These are phyloP conservation scores for Pyrus pyrifolia DNA, from an alignment of 306 rosid genomes.

Conservation along the genomic window DNA sequence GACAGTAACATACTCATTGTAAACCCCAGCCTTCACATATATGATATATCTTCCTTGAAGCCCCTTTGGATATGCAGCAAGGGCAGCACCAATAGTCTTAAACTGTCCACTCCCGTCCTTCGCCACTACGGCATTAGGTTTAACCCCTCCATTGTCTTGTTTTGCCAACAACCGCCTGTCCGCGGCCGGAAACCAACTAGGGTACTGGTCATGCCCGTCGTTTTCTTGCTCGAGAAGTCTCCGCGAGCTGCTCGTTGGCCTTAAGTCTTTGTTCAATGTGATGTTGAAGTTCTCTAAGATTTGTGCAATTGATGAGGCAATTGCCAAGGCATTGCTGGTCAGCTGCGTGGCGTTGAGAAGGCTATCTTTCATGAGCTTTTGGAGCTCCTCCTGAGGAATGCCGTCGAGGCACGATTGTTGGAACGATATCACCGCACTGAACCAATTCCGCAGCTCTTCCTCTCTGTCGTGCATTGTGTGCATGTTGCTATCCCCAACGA, in stretches of 20 bases:
- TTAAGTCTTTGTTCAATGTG: background rate
- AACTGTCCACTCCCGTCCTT: conserved; percentile 24
- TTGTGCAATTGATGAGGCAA: conserved; percentile 3
- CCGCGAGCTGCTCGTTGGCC: background rate
- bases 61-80: conserved; percentile 14
- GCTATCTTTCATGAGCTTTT: conserved; percentile 1
- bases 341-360: conserved; percentile 8
- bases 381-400: conserved; percentile 1
- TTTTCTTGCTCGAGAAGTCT: background rate
- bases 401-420: conserved; percentile 21
- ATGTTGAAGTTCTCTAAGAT: conserved; percentile 1
- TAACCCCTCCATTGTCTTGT: background rate
- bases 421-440: conserved; percentile 14
- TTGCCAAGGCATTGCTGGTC: conserved; percentile 21
- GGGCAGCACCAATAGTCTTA: conserved; percentile 18
- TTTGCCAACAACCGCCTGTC: conserved; percentile 7
- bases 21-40: conserved; percentile 23
- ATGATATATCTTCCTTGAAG: conserved; percentile 12
- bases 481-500: background rate
- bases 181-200: conserved; percentile 6
- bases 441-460: conserved; percentile 19
- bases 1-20: conserved; percentile 6
- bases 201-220: background rate
- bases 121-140: conserved; percentile 18
- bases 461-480: background rate